phyloP scores from a whole-genome alignment of 441 rosid species.

The Adansonia gregorii region DNA sequence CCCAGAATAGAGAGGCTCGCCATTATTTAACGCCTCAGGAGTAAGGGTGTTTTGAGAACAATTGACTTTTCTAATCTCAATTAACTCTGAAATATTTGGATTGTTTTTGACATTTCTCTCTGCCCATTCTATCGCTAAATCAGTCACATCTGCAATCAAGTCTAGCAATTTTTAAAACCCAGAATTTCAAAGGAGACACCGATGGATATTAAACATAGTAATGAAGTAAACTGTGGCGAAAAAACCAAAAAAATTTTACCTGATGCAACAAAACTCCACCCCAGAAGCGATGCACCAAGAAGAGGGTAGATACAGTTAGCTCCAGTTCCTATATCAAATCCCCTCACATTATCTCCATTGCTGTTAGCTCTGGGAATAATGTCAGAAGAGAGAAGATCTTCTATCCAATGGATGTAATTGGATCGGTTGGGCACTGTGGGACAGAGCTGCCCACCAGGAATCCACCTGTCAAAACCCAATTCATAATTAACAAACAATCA shows the following conservation, averaged over 20 bases:
- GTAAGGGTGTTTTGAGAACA: slow-evolving; percentile 27
- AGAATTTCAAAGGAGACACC: slow-evolving; percentile 11
- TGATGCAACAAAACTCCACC: slow-evolving; percentile 85
- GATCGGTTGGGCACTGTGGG: slow-evolving; percentile 95
- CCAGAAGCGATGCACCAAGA: slow-evolving; percentile 82
- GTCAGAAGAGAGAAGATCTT: slow-evolving; percentile 77
- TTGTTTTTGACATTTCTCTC: slow-evolving; percentile 74
- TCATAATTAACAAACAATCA: background rate
- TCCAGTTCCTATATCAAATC: slow-evolving; percentile 95
- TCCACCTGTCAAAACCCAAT: slow-evolving; percentile 63
- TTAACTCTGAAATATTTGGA: slow-evolving; percentile 63
- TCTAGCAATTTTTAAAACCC: slow-evolving; percentile 25
- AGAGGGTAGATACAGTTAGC: slow-evolving; percentile 96
- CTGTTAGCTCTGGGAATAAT: slow-evolving; percentile 45
- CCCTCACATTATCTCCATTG: slow-evolving; percentile 50
- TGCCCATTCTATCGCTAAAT: slow-evolving; percentile 88
- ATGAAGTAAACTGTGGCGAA: background rate
- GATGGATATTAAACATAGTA: background rate
- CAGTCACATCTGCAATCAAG: slow-evolving; percentile 71
- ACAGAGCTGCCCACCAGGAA: slow-evolving; percentile 95
- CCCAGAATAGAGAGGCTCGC: slow-evolving; percentile 28
- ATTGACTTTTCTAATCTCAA: slow-evolving; percentile 70
- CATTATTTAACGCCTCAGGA: slow-evolving; percentile 30
- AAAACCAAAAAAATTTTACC: slow-evolving; percentile 45
- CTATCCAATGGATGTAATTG: slow-evolving; percentile 89